Evolutionary conservation across 371 early-diverging fungal genomes (phyloP).

Genomic region (Phascolomyces articulosus): DNA sequence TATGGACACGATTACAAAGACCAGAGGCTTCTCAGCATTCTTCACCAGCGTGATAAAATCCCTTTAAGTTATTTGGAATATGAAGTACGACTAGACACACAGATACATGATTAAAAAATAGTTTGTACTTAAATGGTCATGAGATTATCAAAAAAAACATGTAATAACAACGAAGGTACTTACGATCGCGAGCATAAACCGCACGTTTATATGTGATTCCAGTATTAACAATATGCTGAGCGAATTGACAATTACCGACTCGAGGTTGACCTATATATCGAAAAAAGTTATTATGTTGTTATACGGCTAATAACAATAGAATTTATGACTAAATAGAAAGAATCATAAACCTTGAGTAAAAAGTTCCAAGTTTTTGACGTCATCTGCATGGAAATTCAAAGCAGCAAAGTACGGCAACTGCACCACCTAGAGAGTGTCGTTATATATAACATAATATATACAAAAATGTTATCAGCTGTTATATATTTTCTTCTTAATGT

Average conservation of each 20-base stretch:
- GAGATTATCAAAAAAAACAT: not conserved
- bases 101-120: not conserved
- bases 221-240: constrained; percentile 21
- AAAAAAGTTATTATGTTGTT: not conserved
- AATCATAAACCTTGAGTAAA: constrained; percentile 13
- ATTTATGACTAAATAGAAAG: too few relatives aligned
- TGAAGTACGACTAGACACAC: constrained; percentile 11
- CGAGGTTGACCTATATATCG: constrained; percentile 19
- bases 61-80: constrained; percentile 11
- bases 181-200: constrained; percentile 26
- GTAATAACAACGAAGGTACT: not conserved
- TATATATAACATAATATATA: not conserved
- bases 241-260: constrained; percentile 22
- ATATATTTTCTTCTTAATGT: too few relatives aligned
- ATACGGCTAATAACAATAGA: too few relatives aligned
- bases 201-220: constrained; percentile 14
- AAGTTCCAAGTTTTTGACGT: not conserved
- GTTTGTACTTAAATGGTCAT: too few relatives aligned
- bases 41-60: constrained; percentile 24
- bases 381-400: constrained; percentile 23
- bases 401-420: constrained; percentile 19
- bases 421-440: constrained; percentile 27
- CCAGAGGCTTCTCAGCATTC: constrained; percentile 20
- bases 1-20: constrained; percentile 9
- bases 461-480: not conserved